Conservation (phyloP, 2,329 filamentous ascomycete species). For the Nemania sp. region DNA sequence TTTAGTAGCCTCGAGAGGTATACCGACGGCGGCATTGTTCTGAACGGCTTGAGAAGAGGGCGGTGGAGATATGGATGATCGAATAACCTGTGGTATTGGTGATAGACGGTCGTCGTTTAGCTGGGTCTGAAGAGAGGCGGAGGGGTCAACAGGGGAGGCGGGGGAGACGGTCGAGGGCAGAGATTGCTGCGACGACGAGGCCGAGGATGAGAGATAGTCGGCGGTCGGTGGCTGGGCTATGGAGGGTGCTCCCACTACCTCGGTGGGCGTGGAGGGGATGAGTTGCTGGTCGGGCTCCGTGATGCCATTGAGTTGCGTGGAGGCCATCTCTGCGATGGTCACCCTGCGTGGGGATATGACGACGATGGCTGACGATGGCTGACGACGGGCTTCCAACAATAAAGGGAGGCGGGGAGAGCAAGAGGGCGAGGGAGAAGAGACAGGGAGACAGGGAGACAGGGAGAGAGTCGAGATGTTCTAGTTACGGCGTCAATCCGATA, state of each 20-base stretch:
- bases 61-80: conserved; percentile 62
- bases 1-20: conserved; percentile 41
- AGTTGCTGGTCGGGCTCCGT: conserved; percentile 29
- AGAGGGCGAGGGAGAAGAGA: too few relatives aligned
- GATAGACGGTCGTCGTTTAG: conserved; percentile 51
- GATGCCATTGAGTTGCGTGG: conserved; percentile 40
- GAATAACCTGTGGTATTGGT: conserved; percentile 54
- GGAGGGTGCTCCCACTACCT: conserved; percentile 13
- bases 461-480: too few relatives aligned
- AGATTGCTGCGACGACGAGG: conserved; percentile 59
- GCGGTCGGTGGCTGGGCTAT: conserved; percentile 12
- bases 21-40: conserved; percentile 34
- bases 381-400: background rate
- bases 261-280: conserved; percentile 37
- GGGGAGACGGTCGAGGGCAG: conserved; percentile 63
- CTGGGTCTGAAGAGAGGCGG: conserved; percentile 56
- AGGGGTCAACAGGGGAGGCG: conserved; percentile 56
- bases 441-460: too few relatives aligned
- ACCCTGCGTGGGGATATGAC: too few relatives aligned
- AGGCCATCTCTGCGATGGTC: conserved; percentile 43
- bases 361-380: background rate
- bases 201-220: conserved; percentile 37
- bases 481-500: too few relatives aligned
- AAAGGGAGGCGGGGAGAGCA: too few relatives aligned
- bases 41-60: conserved; percentile 57